Conservation (phyloP, 257 asterid genomes). For the Solanum etuberosum region DNA sequence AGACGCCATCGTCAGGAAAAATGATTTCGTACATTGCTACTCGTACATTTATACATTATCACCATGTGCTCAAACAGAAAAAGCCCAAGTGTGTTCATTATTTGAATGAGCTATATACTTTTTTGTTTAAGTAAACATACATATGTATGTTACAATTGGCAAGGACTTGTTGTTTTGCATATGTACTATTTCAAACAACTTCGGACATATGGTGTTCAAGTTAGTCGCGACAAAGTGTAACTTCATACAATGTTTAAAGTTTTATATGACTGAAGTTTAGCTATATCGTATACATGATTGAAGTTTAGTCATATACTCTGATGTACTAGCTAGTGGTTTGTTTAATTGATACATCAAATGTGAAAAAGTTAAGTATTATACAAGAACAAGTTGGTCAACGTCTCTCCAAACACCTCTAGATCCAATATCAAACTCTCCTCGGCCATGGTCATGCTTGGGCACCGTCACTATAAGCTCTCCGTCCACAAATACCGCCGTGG, state of each 20-base stretch:
- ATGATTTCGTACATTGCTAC: neutral
- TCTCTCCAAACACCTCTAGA: constrained; percentile 16
- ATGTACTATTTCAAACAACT: neutral
- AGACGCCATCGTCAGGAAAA: neutral
- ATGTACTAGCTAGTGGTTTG: too few relatives aligned
- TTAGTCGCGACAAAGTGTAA: too few relatives aligned
- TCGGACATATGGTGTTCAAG: neutral
- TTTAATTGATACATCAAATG: too few relatives aligned
- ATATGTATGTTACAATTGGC: neutral
- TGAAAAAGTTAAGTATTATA: constrained; percentile 8
- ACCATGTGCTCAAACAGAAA: neutral
- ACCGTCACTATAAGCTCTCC: constrained; percentile 44
- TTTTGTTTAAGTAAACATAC: neutral
- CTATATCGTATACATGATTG: too few relatives aligned
- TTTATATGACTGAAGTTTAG: neutral
- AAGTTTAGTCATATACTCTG: too few relatives aligned
- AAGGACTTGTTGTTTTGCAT: neutral
- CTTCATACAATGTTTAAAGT: neutral
- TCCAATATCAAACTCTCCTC: constrained; percentile 4
- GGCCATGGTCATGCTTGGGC: constrained; percentile 25
- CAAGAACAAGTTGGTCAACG: constrained; percentile 22
- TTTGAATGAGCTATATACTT: neutral
- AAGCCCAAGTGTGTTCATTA: neutral
- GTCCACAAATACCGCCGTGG: constrained; percentile 23
- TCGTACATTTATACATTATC: neutral